Percentiles rank a stretch among this genome's conserved stretches.
Conservation (phyloP, 2,329 filamentous ascomycete species). For the Aspergillus thermomutatus region DNA sequence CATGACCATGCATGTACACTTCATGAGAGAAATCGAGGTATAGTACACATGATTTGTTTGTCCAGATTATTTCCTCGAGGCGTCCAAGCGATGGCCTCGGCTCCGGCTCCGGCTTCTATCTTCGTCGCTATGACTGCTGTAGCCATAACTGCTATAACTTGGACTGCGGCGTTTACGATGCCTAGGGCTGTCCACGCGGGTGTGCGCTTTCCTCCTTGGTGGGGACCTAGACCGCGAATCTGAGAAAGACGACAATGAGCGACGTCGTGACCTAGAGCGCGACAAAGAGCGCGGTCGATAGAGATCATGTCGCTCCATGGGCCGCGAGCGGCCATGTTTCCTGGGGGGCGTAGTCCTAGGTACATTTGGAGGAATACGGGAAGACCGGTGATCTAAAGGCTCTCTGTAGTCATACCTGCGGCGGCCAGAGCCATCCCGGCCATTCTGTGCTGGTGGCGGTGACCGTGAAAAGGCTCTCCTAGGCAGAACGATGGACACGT, state of each 20-base stretch:
- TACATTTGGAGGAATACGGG: slow-evolving; percentile 21
- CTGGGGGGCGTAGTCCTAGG: slow-evolving; percentile 37
- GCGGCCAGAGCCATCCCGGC: slow-evolving; percentile 58
- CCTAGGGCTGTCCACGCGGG: slow-evolving; percentile 34
- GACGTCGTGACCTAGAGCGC: slow-evolving; percentile 41
- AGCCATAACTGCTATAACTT: slow-evolving; percentile 62
- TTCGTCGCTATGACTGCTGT: slow-evolving; percentile 53
- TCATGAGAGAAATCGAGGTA: neutral
- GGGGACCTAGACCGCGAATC: slow-evolving; percentile 43
- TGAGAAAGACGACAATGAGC: slow-evolving; percentile 36
- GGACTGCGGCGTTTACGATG: slow-evolving; percentile 53
- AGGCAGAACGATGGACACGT: slow-evolving; percentile 84
- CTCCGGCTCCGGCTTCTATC: slow-evolving; percentile 49
- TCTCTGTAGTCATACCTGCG: slow-evolving; percentile 29
- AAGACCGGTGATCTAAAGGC: slow-evolving; percentile 23
- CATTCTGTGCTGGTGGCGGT: slow-evolving; percentile 67
- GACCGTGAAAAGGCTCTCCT: slow-evolving; percentile 76
- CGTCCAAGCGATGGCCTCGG: slow-evolving; percentile 37
- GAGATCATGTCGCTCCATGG: slow-evolving; percentile 48
- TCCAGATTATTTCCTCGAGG: slow-evolving; percentile 15
- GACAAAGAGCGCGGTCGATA: slow-evolving; percentile 62
- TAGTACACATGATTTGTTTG: neutral
- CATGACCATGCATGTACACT: neutral
- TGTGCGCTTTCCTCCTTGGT: slow-evolving; percentile 33
- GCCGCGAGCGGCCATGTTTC: slow-evolving; percentile 37